phyloP scores from a whole-genome alignment of 176 grass and related monocot genomes.

The Musa schizocarpa region DNA sequence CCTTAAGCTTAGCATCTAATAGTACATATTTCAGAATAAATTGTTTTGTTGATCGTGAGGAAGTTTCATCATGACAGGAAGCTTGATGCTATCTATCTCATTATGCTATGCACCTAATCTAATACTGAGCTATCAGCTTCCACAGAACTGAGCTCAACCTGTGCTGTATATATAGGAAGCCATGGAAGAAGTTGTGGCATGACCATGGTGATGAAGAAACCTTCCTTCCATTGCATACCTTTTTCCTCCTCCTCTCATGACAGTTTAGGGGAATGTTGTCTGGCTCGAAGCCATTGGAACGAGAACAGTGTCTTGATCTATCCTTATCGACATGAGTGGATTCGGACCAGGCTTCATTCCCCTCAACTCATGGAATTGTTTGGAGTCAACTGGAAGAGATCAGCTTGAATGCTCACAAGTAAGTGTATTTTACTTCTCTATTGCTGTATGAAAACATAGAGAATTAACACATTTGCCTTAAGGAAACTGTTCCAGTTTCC shows the following conservation, averaged over 20 bases:
- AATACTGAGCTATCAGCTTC: background rate
- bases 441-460: background rate
- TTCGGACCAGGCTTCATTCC: slow-evolving; percentile 99
- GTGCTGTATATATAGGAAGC: background rate
- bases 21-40: background rate
- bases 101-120: background rate
- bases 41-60: background rate
- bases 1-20: slow-evolving; percentile 1
- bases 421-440: background rate
- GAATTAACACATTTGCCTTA: background rate
- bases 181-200: slow-evolving; percentile 1
- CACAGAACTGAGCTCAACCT: background rate
- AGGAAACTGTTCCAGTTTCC: background rate
- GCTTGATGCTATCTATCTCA: background rate
- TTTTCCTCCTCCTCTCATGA: background rate
- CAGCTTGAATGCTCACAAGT: background rate
- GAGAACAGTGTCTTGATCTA: background rate
- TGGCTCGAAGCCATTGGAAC: slow-evolving; percentile 63
- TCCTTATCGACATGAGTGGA: slow-evolving; percentile 26
- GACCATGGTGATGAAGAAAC: background rate
- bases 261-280: slow-evolving; percentile 98
- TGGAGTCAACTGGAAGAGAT: background rate
- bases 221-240: background rate
- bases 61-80: background rate
- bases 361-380: slow-evolving; percentile 47